Evolutionary conservation across 2,329 filamentous ascomycete genomes (phyloP).

Genomic region (Akanthomyces lecanii): DNA sequence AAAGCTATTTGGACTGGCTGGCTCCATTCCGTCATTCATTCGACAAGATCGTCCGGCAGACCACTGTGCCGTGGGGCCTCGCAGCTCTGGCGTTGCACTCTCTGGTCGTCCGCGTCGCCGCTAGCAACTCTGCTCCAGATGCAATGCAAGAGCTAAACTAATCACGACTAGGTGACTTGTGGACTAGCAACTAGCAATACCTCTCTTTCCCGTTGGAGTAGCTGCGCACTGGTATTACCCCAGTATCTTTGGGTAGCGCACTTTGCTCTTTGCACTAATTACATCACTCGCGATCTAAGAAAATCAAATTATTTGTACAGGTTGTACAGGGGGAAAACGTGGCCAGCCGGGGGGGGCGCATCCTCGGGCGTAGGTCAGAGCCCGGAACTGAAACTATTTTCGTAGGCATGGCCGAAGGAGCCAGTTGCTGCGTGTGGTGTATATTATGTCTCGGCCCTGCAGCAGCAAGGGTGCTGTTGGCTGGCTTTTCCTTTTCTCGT

Average conservation of each 20-base stretch:
- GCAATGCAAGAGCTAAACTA: background rate
- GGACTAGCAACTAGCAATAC: background rate
- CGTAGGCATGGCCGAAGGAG: background rate
- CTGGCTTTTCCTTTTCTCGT: background rate
- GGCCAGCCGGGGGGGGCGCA: background rate
- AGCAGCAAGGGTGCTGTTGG: background rate
- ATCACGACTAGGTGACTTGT: background rate
- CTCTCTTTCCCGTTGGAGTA: background rate
- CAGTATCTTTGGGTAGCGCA: background rate
- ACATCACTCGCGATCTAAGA: slow-evolving; percentile 10
- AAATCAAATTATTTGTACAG: slow-evolving; percentile 9
- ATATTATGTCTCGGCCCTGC: background rate
- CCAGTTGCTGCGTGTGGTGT: background rate
- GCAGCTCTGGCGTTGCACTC: background rate
- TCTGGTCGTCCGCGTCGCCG: background rate
- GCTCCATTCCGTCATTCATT: slow-evolving; percentile 4
- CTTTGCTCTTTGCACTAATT: background rate
- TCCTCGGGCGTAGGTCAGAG: background rate
- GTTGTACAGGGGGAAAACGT: slow-evolving; percentile 3
- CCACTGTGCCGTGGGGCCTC: background rate
- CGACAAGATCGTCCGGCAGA: background rate
- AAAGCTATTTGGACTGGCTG: background rate
- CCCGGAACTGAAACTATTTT: background rate
- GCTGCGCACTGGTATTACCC: too few relatives aligned
- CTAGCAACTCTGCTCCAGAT: background rate